These are phyloP conservation scores for Fusarium heterosporum DNA, from an alignment of 2,329 filamentous ascomycete species.

Conservation along the genomic window DNA sequence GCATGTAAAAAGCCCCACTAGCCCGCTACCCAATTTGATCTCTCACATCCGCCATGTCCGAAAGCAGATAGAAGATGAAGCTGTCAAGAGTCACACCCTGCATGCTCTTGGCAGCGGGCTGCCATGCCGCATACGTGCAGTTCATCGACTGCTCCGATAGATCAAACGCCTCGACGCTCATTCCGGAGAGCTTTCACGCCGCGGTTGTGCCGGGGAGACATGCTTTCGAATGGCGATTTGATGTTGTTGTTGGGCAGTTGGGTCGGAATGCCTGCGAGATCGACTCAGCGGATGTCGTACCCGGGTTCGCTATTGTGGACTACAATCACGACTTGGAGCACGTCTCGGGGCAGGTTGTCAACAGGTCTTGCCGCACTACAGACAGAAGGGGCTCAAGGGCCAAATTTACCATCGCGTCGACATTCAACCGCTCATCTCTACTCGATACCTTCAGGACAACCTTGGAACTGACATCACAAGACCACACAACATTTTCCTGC, in stretches of 20 bases:
- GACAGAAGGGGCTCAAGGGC: not conserved
- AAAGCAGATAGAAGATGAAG: slow-evolving; percentile 21
- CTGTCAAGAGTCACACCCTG: slow-evolving; percentile 7
- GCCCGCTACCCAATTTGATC: slow-evolving; percentile 21
- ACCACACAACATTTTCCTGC: slow-evolving; percentile 2
- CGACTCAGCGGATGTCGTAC: not conserved
- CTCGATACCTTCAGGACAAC: slow-evolving; percentile 24
- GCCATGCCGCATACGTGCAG: slow-evolving; percentile 26
- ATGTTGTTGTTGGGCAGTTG: not conserved
- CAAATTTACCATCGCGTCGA: slow-evolving; percentile 5
- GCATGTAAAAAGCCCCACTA: slow-evolving; percentile 8
- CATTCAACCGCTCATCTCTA: slow-evolving; percentile 13
- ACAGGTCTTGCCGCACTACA: slow-evolving; percentile 11
- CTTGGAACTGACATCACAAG: not conserved
- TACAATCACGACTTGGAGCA: not conserved
- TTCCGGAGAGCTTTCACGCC: slow-evolving; percentile 22
- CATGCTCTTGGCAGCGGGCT: slow-evolving; percentile 1
- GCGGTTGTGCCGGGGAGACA: not conserved
- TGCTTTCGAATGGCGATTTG: slow-evolving; percentile 8
- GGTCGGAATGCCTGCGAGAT: slow-evolving; percentile 15
- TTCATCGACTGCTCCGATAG: slow-evolving; percentile 20
- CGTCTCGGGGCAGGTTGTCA: slow-evolving; percentile 9
- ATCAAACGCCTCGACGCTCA: not conserved
- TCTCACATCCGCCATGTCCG: slow-evolving; percentile 19
- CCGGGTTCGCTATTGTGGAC: slow-evolving; percentile 1